Conservation (phyloP, 2,329 filamentous ascomycete genomes). For the Leptographium galeiforme region DNA sequence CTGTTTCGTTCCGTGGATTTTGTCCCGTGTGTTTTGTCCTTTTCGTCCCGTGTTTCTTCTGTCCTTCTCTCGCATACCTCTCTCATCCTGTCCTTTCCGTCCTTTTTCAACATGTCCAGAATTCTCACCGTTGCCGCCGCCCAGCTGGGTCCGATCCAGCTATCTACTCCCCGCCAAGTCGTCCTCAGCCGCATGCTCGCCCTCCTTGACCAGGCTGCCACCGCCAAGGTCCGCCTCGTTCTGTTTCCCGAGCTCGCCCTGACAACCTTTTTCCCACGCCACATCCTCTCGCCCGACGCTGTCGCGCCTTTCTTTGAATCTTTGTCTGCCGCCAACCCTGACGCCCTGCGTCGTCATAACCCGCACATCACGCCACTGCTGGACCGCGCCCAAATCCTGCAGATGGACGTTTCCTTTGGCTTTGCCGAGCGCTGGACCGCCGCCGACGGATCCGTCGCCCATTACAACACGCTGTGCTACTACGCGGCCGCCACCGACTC, state of each 20-base stretch:
- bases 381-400: slow-evolving; percentile 27
- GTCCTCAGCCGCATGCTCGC: slow-evolving; percentile 32
- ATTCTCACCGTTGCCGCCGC: slow-evolving; percentile 30
- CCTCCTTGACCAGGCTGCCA: slow-evolving; percentile 32
- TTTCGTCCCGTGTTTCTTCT: not conserved
- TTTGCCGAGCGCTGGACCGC: slow-evolving; percentile 32
- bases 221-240: slow-evolving; percentile 30
- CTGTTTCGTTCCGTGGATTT: too few species aligned
- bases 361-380: slow-evolving; percentile 34
- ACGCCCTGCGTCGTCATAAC: slow-evolving; percentile 19
- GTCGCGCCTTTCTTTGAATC: slow-evolving; percentile 36
- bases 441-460: slow-evolving; percentile 14
- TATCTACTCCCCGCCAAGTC: slow-evolving; percentile 18
- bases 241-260: slow-evolving; percentile 39
- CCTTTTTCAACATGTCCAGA: not conserved
- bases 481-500: slow-evolving; percentile 27
- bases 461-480: slow-evolving; percentile 37
- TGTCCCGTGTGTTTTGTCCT: not conserved
- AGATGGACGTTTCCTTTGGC: slow-evolving; percentile 36
- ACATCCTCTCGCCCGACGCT: slow-evolving; percentile 28
- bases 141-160: slow-evolving; percentile 35
- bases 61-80: not conserved
- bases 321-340: slow-evolving; percentile 19
- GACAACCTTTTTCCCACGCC: slow-evolving; percentile 42
- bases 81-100: not conserved